Evolutionary conservation across 2,329 filamentous ascomycete species (phyloP).

Genomic region (Huntiella decipiens): DNA sequence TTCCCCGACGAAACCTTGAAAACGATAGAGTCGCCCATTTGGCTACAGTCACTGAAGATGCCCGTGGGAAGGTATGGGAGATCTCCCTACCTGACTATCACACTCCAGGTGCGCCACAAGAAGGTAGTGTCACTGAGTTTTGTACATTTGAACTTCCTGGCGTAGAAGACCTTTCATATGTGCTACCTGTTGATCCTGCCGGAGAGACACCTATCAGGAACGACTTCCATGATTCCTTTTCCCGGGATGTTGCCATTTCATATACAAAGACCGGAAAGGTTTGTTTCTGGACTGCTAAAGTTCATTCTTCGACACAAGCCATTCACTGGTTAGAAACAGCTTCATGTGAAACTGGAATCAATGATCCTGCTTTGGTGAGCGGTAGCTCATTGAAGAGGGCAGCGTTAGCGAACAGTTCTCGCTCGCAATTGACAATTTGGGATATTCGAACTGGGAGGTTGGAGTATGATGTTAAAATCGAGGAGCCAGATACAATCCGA

Average conservation of each 20-base stretch:
- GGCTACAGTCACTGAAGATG: slow-evolving; percentile 63
- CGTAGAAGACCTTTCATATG: slow-evolving; percentile 38
- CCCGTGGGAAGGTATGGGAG: slow-evolving; percentile 69
- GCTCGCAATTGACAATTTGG: slow-evolving; percentile 74
- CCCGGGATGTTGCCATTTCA: slow-evolving; percentile 68
- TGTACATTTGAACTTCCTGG: slow-evolving; percentile 50
- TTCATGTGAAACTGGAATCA: slow-evolving; percentile 58
- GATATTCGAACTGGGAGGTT: slow-evolving; percentile 65
- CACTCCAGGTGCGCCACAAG: slow-evolving; percentile 9
- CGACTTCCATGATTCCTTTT: slow-evolving; percentile 70
- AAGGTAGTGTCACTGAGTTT: slow-evolving; percentile 37
- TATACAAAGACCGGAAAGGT: slow-evolving; percentile 59
- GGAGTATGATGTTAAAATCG: slow-evolving; percentile 62
- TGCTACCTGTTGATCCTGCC: slow-evolving; percentile 73
- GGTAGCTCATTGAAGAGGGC: slow-evolving; percentile 76
- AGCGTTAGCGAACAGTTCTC: slow-evolving; percentile 55
- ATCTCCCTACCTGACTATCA: slow-evolving; percentile 37
- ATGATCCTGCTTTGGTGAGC: slow-evolving; percentile 56
- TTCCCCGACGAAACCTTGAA: slow-evolving; percentile 43
- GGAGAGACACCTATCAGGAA: slow-evolving; percentile 52
- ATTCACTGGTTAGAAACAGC: slow-evolving; percentile 73
- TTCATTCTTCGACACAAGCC: slow-evolving; percentile 37
- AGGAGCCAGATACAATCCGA: slow-evolving; percentile 53
- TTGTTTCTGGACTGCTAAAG: slow-evolving; percentile 67
- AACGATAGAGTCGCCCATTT: slow-evolving; percentile 45